These are phyloP conservation scores for Fusarium proliferatum DNA, from an alignment of 2,329 filamentous ascomycete species.

Conservation along the genomic window DNA sequence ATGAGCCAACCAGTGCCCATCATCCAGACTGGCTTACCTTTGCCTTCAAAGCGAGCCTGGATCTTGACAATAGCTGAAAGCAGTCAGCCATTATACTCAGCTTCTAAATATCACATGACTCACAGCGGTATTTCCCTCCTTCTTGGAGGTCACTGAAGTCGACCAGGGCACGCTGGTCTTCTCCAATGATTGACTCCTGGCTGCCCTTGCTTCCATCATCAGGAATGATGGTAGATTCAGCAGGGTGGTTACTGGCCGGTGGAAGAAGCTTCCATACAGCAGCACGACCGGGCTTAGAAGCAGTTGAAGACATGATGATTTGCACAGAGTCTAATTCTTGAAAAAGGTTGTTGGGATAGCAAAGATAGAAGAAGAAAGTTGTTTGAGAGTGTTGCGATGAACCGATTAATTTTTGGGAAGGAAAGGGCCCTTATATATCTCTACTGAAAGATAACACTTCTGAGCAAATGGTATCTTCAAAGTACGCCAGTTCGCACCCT, in stretches of 20 bases:
- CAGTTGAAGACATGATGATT: background rate
- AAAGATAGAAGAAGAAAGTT: background rate
- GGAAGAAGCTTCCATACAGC: slow-evolving; percentile 22
- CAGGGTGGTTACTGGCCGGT: slow-evolving; percentile 4
- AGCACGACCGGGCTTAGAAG: slow-evolving; percentile 26
- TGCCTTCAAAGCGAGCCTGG: slow-evolving; percentile 26
- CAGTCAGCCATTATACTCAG: background rate
- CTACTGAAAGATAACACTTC: background rate
- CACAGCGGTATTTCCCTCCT: slow-evolving; percentile 32
- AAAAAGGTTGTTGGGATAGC: background rate
- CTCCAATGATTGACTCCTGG: slow-evolving; percentile 21
- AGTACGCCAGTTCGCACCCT: background rate
- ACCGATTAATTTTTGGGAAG: background rate
- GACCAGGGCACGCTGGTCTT: slow-evolving; percentile 15
- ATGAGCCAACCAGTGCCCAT: slow-evolving; percentile 41
- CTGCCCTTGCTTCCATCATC: slow-evolving; percentile 13
- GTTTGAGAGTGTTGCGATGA: background rate
- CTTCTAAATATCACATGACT: background rate
- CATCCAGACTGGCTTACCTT: slow-evolving; percentile 32
- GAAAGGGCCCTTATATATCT: background rate
- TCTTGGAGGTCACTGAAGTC: slow-evolving; percentile 18
- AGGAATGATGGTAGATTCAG: slow-evolving; percentile 10
- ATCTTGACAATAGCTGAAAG: slow-evolving; percentile 32
- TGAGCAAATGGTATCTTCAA: background rate
- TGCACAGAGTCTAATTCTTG: background rate